Evolutionary conservation across 495 filamentous ascomycete genomes (phyloP), one percentile per base, ranked within the genome.

Genomic region (Penicillium roqueforti): DNA sequence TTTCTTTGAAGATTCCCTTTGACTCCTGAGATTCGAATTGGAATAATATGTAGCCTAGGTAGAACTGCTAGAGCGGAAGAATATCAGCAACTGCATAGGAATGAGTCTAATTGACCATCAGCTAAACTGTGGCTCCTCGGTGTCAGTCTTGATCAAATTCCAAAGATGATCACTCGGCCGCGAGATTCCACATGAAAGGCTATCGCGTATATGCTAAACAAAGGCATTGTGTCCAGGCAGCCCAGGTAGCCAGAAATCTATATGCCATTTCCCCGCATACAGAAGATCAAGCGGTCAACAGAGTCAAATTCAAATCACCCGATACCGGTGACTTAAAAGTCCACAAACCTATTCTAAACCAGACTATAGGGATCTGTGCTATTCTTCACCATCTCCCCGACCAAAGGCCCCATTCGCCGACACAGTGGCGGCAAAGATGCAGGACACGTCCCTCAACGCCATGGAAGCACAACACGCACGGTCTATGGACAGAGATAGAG

Each of bases 371-470:
- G 23, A 50, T 50, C 36, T 39, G 14, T 50, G n/a, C 22, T 38
- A 28, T 50, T 37, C 23, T 28, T 29, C 47, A 11, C 19, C 31
- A 39, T 25, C n/a, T 39, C 47, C 32, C 34, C n/a, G 23, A 39
- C 47, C 8, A 48, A 41, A 50, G 6, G 3, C 23, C 37, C 13
- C 3, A 48, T 22, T 48, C 31, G 46, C 34, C 34, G 22, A 38
- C 16, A 6, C 47, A 46, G 56, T 62, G 60, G 56, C 56, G 54
- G 59, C 42, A 43, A 50, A 50, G 23, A 63, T 61, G 57, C 63
- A 61, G 54, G 46, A 59, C 60, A 63, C 53, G 55, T 43, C 55
- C 57, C 49, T 26, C 25, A 49, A 29, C 34, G 40, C 48, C 34
- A 19, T 34, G 36, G 25, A 44, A 22, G 47, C 39, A 51, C 28